Evolutionary conservation across 2,329 filamentous ascomycete species (phyloP), one percentile per base, ranked within the genome.

Genomic region (Epichloe sylvatica): DNA sequence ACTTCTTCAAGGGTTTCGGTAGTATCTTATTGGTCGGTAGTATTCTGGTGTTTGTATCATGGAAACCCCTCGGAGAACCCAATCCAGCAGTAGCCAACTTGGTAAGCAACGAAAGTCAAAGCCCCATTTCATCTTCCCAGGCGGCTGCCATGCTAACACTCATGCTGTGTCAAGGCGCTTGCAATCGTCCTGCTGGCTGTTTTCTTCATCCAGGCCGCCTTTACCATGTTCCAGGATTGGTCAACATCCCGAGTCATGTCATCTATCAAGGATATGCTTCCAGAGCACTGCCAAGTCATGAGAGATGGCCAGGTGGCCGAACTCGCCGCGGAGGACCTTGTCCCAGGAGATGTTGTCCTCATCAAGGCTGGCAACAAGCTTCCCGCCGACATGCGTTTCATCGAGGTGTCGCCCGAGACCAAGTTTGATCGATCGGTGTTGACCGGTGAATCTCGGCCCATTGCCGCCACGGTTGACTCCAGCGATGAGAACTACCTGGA

Each of bases 1-100:
- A 90, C 64, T 80, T 89, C 57, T 88, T 88, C 67, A 82, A 81
- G 55, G 85, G 85, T 1, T 91, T 90, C 56, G 84, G 85, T 2
- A 73, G 78, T 1, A 78, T 91, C 46, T 72, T 90, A 3, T 72
- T 89, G 6, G 60, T 81, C 2, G 84, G 83, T 17, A 72, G 76
- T 19, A 75, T 89, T 36, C 72, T 90, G 3, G 84, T 90, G 46
- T 87, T 89, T 58, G 68, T 90, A 51, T 79, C 84, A 3, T 90
- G 84, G 84, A 81, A 78, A 54, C 86, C 85, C 0, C 75, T 90
- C 0, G 84, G 84, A 4, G 60, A 84, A 9, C 84, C 84, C 3
- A 46, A 44, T 3, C 84, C 85, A 3, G 75, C 80, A 0, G 57
- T 75, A 13, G 83, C 85, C 6, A 90, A 91, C 60, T 56, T 80